Evolutionary conservation across 2,329 filamentous ascomycete species (phyloP).

Genomic region (Tolypocladium pustulatum): DNA sequence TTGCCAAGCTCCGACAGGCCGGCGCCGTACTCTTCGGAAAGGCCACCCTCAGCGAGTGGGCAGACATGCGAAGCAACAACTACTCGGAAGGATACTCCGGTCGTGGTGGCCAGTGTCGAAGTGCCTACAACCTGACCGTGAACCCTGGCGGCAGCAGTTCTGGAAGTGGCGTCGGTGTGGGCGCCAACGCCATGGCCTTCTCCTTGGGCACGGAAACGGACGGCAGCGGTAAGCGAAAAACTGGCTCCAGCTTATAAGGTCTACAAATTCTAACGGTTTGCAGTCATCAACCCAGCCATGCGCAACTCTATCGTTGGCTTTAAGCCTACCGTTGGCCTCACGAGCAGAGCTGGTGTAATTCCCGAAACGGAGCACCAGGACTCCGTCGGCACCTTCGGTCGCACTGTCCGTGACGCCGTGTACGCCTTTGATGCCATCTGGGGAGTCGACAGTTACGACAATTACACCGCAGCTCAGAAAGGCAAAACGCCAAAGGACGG

Average conservation of each 20-base stretch:
- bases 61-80: conserved; percentile 56
- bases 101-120: conserved; percentile 53
- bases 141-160: conserved; percentile 61
- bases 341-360: conserved; percentile 52
- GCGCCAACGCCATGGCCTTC: conserved; percentile 52
- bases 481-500: conserved; percentile 42
- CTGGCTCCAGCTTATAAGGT: neutral
- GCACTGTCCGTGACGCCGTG: conserved; percentile 58
- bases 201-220: conserved; percentile 67
- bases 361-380: conserved; percentile 61
- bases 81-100: conserved; percentile 59
- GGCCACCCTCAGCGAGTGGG: conserved; percentile 63
- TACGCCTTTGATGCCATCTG: conserved; percentile 59
- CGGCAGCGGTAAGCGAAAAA: conserved; percentile 38
- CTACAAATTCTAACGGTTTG: neutral
- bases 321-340: conserved; percentile 66
- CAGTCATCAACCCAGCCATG: conserved; percentile 60
- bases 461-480: conserved; percentile 51
- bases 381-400: conserved; percentile 56
- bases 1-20: conserved; percentile 48
- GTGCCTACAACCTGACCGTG: conserved; percentile 57
- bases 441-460: conserved; percentile 51
- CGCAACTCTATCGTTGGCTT: conserved; percentile 60
- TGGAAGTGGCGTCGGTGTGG: conserved; percentile 55
- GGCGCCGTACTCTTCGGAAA: conserved; percentile 64